Evolutionary conservation across 805 yeast genomes (phyloP), one percentile per base, ranked within the genome.

Genomic region (Ogataea nitratoaversa): DNA sequence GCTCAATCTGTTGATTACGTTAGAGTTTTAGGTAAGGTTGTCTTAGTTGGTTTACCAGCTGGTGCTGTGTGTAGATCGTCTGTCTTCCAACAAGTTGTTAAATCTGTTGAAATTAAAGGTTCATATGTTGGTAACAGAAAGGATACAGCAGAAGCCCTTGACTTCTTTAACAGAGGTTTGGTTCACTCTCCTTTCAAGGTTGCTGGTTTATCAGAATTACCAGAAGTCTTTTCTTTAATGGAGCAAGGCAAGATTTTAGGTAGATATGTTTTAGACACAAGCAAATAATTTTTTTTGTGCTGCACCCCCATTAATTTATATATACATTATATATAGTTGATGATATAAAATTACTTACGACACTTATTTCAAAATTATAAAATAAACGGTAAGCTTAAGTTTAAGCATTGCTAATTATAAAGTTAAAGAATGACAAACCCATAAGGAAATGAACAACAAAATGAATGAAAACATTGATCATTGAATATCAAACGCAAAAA

Each of bases 101-200:
- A 76, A 67, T 77, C 86, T 43, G 70, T 83, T 62, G 70, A 71
- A 57, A 81, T 86, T 60, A 78, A 72, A 63, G 95, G 93, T 54
- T 84, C 95, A 38, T 84, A 84, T 60, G 95, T 86, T 48, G 95
- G 95, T 56, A 84, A 84, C 78, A 82, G 95, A 68, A 83, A 84
- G 50, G 95, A 87, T 67, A 77, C 91, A 50, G 75, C 82, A 48
- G 89, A 82, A 65, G 88, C 88, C 35, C 59, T 82, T 42, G 86
- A 82, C 54, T 81, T 82, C 72, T 82, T 79, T 59, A 46, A 71
- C 43, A 72, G 86, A 64, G 88, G 88, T 41, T 66, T 76, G 53
- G 79, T 82, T 54, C 65, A 71, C 48, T 74, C 84, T 39, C 85
- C 66, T 53, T 79, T 84, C 69, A 76, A 77, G 70, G 60, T 88